Evolutionary conservation across 805 yeast genomes (phyloP).

Genomic region (Schwanniomyces vanrijiae): DNA sequence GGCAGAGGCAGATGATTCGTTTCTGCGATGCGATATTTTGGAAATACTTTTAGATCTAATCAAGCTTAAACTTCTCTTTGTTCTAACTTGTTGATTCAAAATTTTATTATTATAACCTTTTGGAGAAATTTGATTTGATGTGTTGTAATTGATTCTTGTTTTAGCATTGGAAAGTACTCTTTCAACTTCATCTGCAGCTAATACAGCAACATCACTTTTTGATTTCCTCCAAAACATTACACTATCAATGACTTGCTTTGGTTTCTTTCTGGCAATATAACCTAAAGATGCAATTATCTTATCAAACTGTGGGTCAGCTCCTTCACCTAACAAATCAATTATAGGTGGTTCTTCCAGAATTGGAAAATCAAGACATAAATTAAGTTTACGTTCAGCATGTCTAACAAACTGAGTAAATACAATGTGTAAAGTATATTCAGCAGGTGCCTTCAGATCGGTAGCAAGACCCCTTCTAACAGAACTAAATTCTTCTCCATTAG

Average conservation of each 20-base stretch:
- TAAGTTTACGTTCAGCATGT: constrained; percentile 85
- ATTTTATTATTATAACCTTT: constrained; percentile 11
- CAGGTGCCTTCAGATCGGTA: constrained; percentile 66
- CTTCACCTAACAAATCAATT: constrained; percentile 75
- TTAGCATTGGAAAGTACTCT: constrained; percentile 34
- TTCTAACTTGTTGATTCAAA: constrained; percentile 11
- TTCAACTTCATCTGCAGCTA: constrained; percentile 44
- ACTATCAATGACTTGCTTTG: constrained; percentile 94
- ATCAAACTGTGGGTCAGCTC: constrained; percentile 84
- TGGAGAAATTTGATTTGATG: constrained; percentile 1
- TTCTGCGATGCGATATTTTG: constrained; percentile 45
- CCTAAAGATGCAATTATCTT: constrained; percentile 84
- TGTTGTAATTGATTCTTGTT: constrained; percentile 15
- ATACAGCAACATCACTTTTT: constrained; percentile 76
- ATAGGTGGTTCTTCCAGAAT: constrained; percentile 75
- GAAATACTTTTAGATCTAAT: constrained; percentile 42
- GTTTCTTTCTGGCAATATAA: constrained; percentile 83
- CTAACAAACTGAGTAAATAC: constrained; percentile 94
- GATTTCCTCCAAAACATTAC: constrained; percentile 98
- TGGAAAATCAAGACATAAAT: constrained; percentile 65
- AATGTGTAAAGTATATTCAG: constrained; percentile 91
- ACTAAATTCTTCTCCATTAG: constrained; percentile 34
- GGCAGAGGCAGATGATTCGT: constrained; percentile 48
- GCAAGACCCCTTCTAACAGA: constrained; percentile 37
- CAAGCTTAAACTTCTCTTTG: constrained; percentile 41